These are phyloP conservation scores for Aspergillus funiculosus DNA, from an alignment of 495 filamentous ascomycete genomes.

Conservation along the genomic window DNA sequence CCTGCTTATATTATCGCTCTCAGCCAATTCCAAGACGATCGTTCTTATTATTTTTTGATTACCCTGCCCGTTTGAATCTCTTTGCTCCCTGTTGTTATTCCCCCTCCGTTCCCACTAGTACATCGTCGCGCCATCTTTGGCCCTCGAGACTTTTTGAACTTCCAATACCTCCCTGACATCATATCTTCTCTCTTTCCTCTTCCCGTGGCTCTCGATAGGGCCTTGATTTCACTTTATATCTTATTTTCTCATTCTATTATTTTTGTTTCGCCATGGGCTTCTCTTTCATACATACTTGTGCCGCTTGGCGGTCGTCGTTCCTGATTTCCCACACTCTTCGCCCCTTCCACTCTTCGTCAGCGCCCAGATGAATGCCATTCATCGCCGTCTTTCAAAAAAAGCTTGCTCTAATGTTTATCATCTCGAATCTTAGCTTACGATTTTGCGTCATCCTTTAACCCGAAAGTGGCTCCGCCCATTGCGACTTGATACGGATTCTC, in stretches of 20 bases:
- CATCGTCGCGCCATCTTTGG: slow-evolving; percentile 24
- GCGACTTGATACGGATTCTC: neutral
- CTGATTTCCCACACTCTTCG: slow-evolving; percentile 10
- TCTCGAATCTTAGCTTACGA: slow-evolving; percentile 37
- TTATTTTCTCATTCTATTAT: slow-evolving; percentile 18
- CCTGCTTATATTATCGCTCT: slow-evolving; percentile 13
- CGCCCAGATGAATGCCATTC: slow-evolving; percentile 20
- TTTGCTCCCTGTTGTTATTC: slow-evolving; percentile 19
- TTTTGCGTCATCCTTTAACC: neutral
- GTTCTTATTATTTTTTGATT: slow-evolving; percentile 10
- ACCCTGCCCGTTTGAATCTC: slow-evolving; percentile 3
- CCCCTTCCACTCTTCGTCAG: slow-evolving; percentile 21
- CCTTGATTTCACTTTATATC: slow-evolving; percentile 18
- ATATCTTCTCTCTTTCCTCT: slow-evolving; percentile 15
- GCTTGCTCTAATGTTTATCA: slow-evolving; percentile 37
- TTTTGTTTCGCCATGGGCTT: slow-evolving; percentile 2
- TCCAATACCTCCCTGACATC: slow-evolving; percentile 14
- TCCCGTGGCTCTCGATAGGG: slow-evolving; percentile 17
- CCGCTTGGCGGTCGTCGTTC: slow-evolving; percentile 6
- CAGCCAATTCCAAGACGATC: slow-evolving; percentile 15
- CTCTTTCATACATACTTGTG: slow-evolving; percentile 8
- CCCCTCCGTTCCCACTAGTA: slow-evolving; percentile 15
- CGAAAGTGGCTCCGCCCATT: neutral
- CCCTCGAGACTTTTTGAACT: slow-evolving; percentile 17
- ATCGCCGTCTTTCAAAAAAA: slow-evolving; percentile 23